phyloP scores from a whole-genome alignment of 2,329 filamentous ascomycete species.

The Trichoderma endophyticum region DNA sequence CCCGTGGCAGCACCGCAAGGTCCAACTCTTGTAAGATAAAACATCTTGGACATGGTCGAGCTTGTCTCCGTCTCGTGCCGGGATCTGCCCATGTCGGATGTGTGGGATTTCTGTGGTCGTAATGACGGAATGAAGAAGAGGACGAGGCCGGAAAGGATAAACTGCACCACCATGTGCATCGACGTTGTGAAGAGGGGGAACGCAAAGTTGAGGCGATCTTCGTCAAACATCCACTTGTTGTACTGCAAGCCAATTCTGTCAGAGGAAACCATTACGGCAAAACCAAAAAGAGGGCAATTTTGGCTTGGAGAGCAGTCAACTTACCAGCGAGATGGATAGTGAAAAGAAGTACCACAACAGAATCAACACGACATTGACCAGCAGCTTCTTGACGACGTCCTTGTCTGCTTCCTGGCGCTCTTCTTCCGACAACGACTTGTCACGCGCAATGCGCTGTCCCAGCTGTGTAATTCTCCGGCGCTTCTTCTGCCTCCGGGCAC shows the following conservation, averaged over 20 bases:
- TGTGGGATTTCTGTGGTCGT: slow-evolving; percentile 59
- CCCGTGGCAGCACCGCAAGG: slow-evolving; percentile 92
- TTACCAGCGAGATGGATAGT: slow-evolving; percentile 83
- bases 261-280: neutral
- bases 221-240: slow-evolving; percentile 99
- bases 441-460: slow-evolving; percentile 65
- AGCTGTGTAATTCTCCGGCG: slow-evolving; percentile 65
- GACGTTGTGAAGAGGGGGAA: slow-evolving; percentile 95
- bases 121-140: slow-evolving; percentile 80
- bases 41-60: slow-evolving; percentile 78
- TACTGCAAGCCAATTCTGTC: slow-evolving; percentile 56
- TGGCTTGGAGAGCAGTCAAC: slow-evolving; percentile 29
- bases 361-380: slow-evolving; percentile 79
- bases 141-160: slow-evolving; percentile 71
- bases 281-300: too few species aligned
- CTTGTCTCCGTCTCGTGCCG: slow-evolving; percentile 53
- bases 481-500: slow-evolving; percentile 63
- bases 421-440: slow-evolving; percentile 60
- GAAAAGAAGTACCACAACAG: slow-evolving; percentile 88
- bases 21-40: slow-evolving; percentile 87
- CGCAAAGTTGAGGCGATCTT: slow-evolving; percentile 79
- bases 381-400: slow-evolving; percentile 64
- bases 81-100: slow-evolving; percentile 48
- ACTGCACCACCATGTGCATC: slow-evolving; percentile 94
- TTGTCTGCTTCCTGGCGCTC: slow-evolving; percentile 75